A percentile compares a stretch with the other conserved stretches of the same genome.
Evolutionary conservation across 257 asterid genomes (phyloP).

Genomic region (Przewalskia tangutica): DNA sequence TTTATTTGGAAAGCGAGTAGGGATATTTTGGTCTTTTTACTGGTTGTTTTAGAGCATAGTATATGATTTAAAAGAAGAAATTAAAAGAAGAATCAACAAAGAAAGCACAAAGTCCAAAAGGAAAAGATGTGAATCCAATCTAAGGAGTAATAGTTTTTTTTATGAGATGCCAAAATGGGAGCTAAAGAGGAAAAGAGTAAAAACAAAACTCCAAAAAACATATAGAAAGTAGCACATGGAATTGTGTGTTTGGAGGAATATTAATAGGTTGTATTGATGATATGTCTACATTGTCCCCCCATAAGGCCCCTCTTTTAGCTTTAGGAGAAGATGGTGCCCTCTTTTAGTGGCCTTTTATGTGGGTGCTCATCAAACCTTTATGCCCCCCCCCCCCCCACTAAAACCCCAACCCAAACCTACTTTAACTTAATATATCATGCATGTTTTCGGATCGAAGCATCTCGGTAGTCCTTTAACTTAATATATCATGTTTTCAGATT

Average conservation of each 20-base stretch:
- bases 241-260: constrained; percentile 65
- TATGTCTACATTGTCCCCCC: constrained; percentile 30
- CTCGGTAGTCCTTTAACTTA: not conserved
- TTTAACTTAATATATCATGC: not conserved
- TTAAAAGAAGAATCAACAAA: constrained; percentile 33
- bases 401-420: not conserved
- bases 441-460: not conserved
- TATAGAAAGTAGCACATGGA: constrained; percentile 52
- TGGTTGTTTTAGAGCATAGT: not conserved
- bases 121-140: constrained; percentile 49
- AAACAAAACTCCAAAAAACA: constrained; percentile 36
- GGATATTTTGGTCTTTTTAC: not conserved
- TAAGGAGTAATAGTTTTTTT: constrained; percentile 23
- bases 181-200: constrained; percentile 36
- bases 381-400: not conserved
- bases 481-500: not conserved
- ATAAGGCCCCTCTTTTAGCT: constrained; percentile 16
- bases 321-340: constrained; percentile 34
- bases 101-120: constrained; percentile 43
- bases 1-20: not conserved
- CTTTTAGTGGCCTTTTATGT: constrained; percentile 22
- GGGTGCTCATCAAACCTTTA: constrained; percentile 27
- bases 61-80: constrained; percentile 17
- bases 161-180: constrained; percentile 33
- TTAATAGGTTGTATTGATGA: constrained; percentile 33